phyloP scores from a whole-genome alignment of 2,329 filamentous ascomycete species.

The Torrubiellomyces zombiae region DNA sequence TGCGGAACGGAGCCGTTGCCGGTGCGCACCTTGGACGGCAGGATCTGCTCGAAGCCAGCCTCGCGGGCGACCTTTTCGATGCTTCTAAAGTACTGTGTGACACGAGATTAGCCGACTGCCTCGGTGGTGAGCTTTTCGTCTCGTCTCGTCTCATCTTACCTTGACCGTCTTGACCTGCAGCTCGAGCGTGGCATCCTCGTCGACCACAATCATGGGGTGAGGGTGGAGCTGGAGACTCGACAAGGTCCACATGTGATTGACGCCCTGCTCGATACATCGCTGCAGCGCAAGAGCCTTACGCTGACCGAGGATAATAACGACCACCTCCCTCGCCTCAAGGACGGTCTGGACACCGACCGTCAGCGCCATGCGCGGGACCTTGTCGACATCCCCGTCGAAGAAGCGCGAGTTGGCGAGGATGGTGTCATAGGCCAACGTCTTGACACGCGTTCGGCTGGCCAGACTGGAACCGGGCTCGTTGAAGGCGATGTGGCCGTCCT shows the following conservation, averaged over 20 bases:
- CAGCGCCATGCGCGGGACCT: slow-evolving; percentile 67
- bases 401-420: slow-evolving; percentile 75
- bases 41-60: slow-evolving; percentile 40
- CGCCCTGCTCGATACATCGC: slow-evolving; percentile 62
- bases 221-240: slow-evolving; percentile 67
- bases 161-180: slow-evolving; percentile 59
- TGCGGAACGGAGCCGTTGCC: slow-evolving; percentile 23
- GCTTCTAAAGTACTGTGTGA: slow-evolving; percentile 47
- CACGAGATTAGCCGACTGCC: not conserved
- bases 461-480: slow-evolving; percentile 76
- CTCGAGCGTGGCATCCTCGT: slow-evolving; percentile 63
- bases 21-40: slow-evolving; percentile 38
- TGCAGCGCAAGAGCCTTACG: slow-evolving; percentile 69
- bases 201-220: slow-evolving; percentile 67
- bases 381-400: slow-evolving; percentile 56
- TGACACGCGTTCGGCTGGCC: slow-evolving; percentile 63
- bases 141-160: slow-evolving; percentile 24
- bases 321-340: slow-evolving; percentile 63
- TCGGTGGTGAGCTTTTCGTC: too few relatives aligned
- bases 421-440: slow-evolving; percentile 76
- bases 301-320: slow-evolving; percentile 66
- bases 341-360: slow-evolving; percentile 77
- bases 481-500: slow-evolving; percentile 80
- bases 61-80: slow-evolving; percentile 47
- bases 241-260: slow-evolving; percentile 86